Conservation (phyloP, 1,139 yeast species). For the Wickerhamomyces sp. region DNA sequence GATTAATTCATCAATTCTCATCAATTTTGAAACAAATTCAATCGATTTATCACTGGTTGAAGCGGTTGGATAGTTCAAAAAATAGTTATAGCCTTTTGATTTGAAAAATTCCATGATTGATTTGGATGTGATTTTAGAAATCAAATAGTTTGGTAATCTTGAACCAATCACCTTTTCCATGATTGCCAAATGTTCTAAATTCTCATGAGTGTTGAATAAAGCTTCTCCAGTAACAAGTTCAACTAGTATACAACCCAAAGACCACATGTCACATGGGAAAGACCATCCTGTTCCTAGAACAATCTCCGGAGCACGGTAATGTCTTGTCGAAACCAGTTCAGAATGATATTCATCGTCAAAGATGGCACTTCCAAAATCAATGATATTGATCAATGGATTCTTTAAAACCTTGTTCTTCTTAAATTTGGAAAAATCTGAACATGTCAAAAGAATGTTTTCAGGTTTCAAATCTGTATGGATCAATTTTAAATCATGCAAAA, state of each 20-base stretch:
- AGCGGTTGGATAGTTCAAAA: conserved; percentile 29
- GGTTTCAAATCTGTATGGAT: conserved; percentile 96
- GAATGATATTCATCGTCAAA: conserved; percentile 94
- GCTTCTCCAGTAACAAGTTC: conserved; percentile 96
- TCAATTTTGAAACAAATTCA: conserved; percentile 46
- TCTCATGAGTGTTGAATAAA: conserved; percentile 89
- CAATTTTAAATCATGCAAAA: conserved; percentile 80
- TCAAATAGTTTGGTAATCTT: conserved; percentile 17
- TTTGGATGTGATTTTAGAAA: conserved; percentile 13
- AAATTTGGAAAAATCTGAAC: conserved; percentile 38
- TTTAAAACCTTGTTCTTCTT: conserved; percentile 45
- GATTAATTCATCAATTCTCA: conserved; percentile 41
- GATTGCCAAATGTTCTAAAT: conserved; percentile 89
- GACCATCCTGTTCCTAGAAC: conserved; percentile 93
- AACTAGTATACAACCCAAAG: conserved; percentile 88
- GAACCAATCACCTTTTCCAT: conserved; percentile 72
- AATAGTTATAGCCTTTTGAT: conserved; percentile 9
- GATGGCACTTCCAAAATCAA: conserved; percentile 95
- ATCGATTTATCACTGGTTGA: conserved; percentile 43
- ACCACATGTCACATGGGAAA: conserved; percentile 93
- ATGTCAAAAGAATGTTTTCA: conserved; percentile 79
- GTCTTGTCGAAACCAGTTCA: conserved; percentile 87
- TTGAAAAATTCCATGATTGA: conserved; percentile 10
- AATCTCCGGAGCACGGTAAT: conserved; percentile 96
- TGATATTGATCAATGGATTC: conserved; percentile 79